Base-by-base conservation (phyloP, 352 stramenopile genomes). In the Thalassiosira livingstoniorum region DNA sequence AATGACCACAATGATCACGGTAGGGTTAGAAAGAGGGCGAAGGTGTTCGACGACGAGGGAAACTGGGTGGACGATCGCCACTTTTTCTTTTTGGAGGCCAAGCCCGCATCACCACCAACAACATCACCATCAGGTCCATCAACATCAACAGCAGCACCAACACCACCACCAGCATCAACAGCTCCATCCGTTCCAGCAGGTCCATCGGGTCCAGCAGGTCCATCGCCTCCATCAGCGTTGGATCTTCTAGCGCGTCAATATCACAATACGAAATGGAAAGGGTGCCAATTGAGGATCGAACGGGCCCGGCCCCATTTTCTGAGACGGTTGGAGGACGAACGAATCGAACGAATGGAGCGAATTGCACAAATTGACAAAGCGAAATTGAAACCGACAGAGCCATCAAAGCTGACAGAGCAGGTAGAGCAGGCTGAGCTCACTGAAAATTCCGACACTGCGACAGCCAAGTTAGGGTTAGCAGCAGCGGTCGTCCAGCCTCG, bases 261-360 rank as follows among this genome's bases (percentile, higher is more conserved):
- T 70, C 64, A 94, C 74, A 92, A 91, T 80, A 84, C 91, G 21
- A 94, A 92, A 77, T 94, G 90, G 90, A 93, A 92, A 70, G 90
- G 90, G 61, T 94, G 88, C 53, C 82, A 78, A 58, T 71, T 94
- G 31, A 53, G 71, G 39, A 83, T 94, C 1, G 80, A 93, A 81
- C n/a, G 35, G 29, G 88, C 90, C 25, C 83, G 70, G 63, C 85
- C 83, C 39, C 82, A 91, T 82, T 93, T 93, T 69, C 79, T 94
- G 67, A 73, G 93, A 63, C 71, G 89, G 27, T 58, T 94, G 29
- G 80, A 83, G 64, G 21, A 87, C 73, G 88, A 94, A 81, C 58
- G 79, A 15, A 43, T 31, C 43, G 62, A 80, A 63, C 54, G 70
- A 65, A 47, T 29, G 47, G 11, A 58, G 27, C 10, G 47, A 23